These are phyloP conservation scores for Brassica balearica DNA, from an alignment of 441 rosid genomes.

Conservation along the genomic window DNA sequence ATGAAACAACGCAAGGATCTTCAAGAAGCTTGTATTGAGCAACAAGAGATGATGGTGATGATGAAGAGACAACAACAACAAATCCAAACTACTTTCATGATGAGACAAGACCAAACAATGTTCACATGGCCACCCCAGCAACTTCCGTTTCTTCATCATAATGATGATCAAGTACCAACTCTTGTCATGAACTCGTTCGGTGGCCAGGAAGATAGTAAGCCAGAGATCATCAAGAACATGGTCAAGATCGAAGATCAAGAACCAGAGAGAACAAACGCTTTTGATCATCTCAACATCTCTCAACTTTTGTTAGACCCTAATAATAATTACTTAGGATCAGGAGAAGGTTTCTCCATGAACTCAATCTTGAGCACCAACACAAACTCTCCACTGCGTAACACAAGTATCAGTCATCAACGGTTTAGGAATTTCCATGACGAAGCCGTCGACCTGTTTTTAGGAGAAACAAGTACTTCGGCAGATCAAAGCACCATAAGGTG, in stretches of 20 bases:
- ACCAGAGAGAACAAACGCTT: slow-evolving; percentile 22
- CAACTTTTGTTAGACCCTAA: slow-evolving; percentile 38
- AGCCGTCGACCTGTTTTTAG: slow-evolving; percentile 29
- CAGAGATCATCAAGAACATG: slow-evolving; percentile 36
- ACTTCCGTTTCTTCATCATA: slow-evolving; percentile 39
- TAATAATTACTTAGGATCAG: slow-evolving; percentile 31
- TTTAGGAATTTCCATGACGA: slow-evolving; percentile 32
- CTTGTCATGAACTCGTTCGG: slow-evolving; percentile 17
- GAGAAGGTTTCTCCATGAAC: slow-evolving; percentile 30
- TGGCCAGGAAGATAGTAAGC: slow-evolving; percentile 28
- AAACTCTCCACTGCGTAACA: slow-evolving; percentile 38
- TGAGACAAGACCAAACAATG: slow-evolving; percentile 38
- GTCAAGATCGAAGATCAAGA: slow-evolving; percentile 40
- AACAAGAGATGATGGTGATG: slow-evolving; percentile 44
- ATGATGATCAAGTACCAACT: slow-evolving; percentile 34
- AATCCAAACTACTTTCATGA: slow-evolving; percentile 20
- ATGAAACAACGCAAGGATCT: slow-evolving; percentile 67
- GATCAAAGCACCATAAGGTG: slow-evolving; percentile 47
- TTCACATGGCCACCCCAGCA: slow-evolving; percentile 43
- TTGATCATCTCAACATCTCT: slow-evolving; percentile 37
- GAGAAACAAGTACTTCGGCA: slow-evolving; percentile 37
- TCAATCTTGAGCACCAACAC: slow-evolving; percentile 39
- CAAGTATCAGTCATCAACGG: slow-evolving; percentile 38
- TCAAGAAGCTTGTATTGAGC: slow-evolving; percentile 57
- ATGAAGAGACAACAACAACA: slow-evolving; percentile 47